Evolutionary conservation across 2,329 filamentous ascomycete genomes (phyloP).

Genomic region (Aureobasidium musti): DNA sequence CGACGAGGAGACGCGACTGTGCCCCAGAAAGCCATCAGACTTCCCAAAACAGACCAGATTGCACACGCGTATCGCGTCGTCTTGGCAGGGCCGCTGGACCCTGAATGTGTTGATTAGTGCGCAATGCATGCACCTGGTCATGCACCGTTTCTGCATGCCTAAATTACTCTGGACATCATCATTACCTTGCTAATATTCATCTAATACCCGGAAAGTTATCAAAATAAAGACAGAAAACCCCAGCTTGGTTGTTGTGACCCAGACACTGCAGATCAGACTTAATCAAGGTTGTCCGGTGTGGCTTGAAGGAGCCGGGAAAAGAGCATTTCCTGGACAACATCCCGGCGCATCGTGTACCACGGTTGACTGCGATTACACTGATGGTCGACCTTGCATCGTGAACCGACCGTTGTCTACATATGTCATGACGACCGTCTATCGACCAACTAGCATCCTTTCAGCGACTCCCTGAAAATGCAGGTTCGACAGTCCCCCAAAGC

Average conservation of each 20-base stretch:
- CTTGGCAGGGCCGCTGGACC: slow-evolving; percentile 12
- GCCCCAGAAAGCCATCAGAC: slow-evolving; percentile 11
- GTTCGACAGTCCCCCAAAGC: slow-evolving; percentile 51
- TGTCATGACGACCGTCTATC: slow-evolving; percentile 16
- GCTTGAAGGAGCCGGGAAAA: slow-evolving; percentile 10
- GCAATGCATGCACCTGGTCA: slow-evolving; percentile 3
- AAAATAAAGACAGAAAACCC: neutral
- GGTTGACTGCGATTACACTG: neutral
- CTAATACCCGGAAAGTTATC: neutral
- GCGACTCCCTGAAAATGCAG: slow-evolving; percentile 12
- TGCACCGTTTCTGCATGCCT: slow-evolving; percentile 16
- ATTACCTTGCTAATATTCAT: neutral
- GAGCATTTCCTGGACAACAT: slow-evolving; percentile 9
- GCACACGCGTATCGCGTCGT: slow-evolving; percentile 10
- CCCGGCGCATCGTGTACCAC: slow-evolving; percentile 17
- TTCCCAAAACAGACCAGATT: slow-evolving; percentile 19
- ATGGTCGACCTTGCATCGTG: slow-evolving; percentile 13
- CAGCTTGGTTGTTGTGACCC: neutral
- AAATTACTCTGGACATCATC: neutral
- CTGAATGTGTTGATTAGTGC: slow-evolving; percentile 9
- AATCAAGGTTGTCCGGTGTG: slow-evolving; percentile 12
- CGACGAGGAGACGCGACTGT: slow-evolving; percentile 4
- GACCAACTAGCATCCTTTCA: slow-evolving; percentile 45
- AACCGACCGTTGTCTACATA: slow-evolving; percentile 5
- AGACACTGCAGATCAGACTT: no score